Percentiles rank a stretch among this genome's conserved stretches.
Conservation (phyloP, 2,329 filamentous ascomycete genomes). For the Xylariaceae sp. region DNA sequence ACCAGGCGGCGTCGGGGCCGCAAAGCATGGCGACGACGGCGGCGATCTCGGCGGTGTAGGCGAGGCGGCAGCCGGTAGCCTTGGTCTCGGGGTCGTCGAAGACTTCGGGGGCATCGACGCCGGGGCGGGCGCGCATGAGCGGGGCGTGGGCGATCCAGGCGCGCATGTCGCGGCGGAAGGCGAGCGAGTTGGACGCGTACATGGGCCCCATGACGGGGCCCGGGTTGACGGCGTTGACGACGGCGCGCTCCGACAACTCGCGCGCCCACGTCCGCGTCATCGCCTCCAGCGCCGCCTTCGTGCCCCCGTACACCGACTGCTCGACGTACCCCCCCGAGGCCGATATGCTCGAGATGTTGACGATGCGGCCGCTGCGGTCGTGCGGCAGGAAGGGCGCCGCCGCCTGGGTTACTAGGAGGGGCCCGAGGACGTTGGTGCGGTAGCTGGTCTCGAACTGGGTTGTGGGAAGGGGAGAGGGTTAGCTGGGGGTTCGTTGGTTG, state of each 20-base stretch:
- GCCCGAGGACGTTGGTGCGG: constrained; percentile 80
- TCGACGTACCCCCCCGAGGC: constrained; percentile 56
- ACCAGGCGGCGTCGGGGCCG: constrained; percentile 71
- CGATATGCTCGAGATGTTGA: constrained; percentile 59
- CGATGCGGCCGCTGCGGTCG: constrained; percentile 63
- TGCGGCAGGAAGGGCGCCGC: constrained; percentile 68
- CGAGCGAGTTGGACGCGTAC: constrained; percentile 49
- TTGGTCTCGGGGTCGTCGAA: constrained; percentile 53
- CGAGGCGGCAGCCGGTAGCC: too few relatives aligned
- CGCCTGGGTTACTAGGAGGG: constrained; percentile 76
- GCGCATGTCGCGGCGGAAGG: constrained; percentile 47
- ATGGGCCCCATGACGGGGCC: constrained; percentile 58
- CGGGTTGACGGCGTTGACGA: constrained; percentile 61
- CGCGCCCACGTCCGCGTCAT: constrained; percentile 63
- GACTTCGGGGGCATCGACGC: constrained; percentile 63
- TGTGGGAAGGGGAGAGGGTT: constrained; percentile 61
- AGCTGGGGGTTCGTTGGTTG: constrained; percentile 54
- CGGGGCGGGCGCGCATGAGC: constrained; percentile 61
- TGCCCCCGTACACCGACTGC: constrained; percentile 61
- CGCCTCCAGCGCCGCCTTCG: constrained; percentile 61
- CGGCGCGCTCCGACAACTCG: constrained; percentile 55
- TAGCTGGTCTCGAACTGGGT: constrained; percentile 73
- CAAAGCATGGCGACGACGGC: constrained; percentile 72
- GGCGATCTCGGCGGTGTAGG: too few relatives aligned
- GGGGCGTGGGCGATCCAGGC: constrained; percentile 58